Evolutionary conservation across 169 alveolate genomes (phyloP), one percentile per base, ranked within the genome.

Genomic region (Babesia ovis): DNA sequence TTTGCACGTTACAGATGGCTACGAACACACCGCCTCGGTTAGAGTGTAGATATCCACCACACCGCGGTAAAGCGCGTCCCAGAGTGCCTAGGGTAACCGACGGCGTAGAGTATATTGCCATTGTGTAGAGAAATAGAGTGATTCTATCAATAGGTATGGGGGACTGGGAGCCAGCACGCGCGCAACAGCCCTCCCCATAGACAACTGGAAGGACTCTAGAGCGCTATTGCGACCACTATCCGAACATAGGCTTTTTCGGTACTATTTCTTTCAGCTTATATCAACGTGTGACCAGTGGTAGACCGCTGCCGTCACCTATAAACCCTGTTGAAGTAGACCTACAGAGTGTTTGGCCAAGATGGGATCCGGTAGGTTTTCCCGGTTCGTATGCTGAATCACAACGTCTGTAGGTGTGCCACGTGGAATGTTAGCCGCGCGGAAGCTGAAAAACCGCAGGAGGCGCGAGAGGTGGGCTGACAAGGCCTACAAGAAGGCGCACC

Each of bases 401-500:
- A 45, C 25, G 27, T 41, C 32, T 31, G 59, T 55, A 85, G 99
- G 99, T 48, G 96, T 94, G 83, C 99, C 99, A 51, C 94, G 97
- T 77, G 99, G 99, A 76, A 95, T 97, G 60, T 84, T 92, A 41
- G 97, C 99, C 22, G 99, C 99, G 72, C 95, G 99, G 68, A 97
- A 98, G 92, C 97, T 98, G 51, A 92, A 95, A 71, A 94, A 87
- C 67, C 98, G 98, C 89, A 94, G 99, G 84, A 94, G 98, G 90
- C 84, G 90, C 50, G 95, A 95, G 89, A 85, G 95, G 83, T 98
- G 99, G 99, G 98, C 99, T 29, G 99, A 98, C 85, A 96, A 96
- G 84, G 94, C 92, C 66, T 98, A 95, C 96, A 97, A 96, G 91
- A 97, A 96, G 91, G 96, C 98, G 34, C 93, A 94, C 85, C 89